Evolutionary conservation across 73 alveolate species (phyloP).

Genomic region (Stentor roeselii): DNA sequence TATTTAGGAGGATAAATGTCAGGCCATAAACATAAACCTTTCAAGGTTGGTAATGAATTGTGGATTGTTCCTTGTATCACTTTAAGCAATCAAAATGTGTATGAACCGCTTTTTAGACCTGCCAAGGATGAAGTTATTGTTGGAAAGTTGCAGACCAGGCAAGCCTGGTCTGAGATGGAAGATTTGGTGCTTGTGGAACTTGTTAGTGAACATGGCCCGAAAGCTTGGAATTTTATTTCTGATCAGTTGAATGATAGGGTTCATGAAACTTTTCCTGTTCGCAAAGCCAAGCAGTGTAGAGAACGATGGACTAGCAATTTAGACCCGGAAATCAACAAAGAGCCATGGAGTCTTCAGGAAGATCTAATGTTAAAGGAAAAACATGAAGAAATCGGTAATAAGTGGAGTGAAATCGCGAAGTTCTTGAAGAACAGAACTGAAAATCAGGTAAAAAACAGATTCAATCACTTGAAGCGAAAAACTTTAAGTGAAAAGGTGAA

Average conservation of each 20-base stretch:
- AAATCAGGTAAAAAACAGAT: slow-evolving; percentile 29
- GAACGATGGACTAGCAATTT: not conserved
- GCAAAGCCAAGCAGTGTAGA: not conserved
- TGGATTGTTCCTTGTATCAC: not conserved
- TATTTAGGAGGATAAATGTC: too few species aligned
- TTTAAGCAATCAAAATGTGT: not conserved
- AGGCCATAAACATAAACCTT: slow-evolving; percentile 2
- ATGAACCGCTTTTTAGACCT: not conserved
- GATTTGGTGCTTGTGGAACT: not conserved
- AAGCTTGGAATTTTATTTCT: not conserved
- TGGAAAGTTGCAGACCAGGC: not conserved
- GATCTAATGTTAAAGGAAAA: not conserved
- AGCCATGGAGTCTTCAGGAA: not conserved
- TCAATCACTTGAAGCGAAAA: not conserved
- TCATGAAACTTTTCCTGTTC: not conserved
- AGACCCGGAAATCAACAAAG: not conserved
- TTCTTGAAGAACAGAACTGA: slow-evolving; percentile 12
- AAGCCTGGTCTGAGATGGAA: not conserved
- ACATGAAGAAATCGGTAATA: not conserved
- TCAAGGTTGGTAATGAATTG: not conserved
- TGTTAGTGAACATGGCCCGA: not conserved
- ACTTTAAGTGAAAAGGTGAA: not conserved
- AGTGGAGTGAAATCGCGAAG: slow-evolving; percentile 23
- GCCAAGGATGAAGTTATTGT: not conserved
- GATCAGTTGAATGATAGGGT: not conserved